Conservation (phyloP, 768 basidiomycete species). For the Auricularia auricula-judae region DNA sequence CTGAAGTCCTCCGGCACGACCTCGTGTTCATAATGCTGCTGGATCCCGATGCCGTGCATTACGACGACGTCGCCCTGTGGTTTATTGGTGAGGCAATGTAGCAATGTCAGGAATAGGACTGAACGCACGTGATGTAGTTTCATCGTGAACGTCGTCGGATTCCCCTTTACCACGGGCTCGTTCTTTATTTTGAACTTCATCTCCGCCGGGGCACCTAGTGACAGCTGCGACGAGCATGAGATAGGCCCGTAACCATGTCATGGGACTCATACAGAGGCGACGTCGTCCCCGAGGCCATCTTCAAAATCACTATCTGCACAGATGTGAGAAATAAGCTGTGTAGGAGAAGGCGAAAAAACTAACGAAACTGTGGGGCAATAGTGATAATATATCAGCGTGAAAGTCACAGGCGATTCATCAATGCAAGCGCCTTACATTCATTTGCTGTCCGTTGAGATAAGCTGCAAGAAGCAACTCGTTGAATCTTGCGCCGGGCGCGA, state of each 20-base stretch:
- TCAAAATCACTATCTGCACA: slow-evolving; percentile 40
- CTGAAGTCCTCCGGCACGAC: slow-evolving; percentile 66
- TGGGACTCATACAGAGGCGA: slow-evolving; percentile 38
- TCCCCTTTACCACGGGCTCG: slow-evolving; percentile 24
- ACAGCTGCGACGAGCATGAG: slow-evolving; percentile 24
- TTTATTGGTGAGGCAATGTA: slow-evolving; percentile 2
- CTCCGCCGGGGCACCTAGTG: slow-evolving; percentile 61
- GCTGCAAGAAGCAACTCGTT: slow-evolving; percentile 76
- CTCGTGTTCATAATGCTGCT: slow-evolving; percentile 64
- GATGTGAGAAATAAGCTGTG: neutral
- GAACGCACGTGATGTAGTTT: slow-evolving; percentile 53
- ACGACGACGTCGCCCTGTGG: slow-evolving; percentile 63
- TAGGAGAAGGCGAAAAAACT: too few relatives aligned
- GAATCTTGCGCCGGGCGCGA: slow-evolving; percentile 34
- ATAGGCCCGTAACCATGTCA: neutral
- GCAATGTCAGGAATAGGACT: neutral
- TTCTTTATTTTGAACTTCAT: slow-evolving; percentile 58
- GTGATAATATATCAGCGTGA: too few relatives aligned
- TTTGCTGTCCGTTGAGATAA: slow-evolving; percentile 77
- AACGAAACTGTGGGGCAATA: too few relatives aligned
- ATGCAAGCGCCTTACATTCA: slow-evolving; percentile 42
- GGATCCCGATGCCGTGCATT: slow-evolving; percentile 63
- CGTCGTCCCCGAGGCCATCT: slow-evolving; percentile 55
- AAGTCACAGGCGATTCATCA: neutral
- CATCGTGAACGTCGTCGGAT: slow-evolving; percentile 34